phyloP scores from a whole-genome alignment of 805 yeast species.

The Candida endomychidarum region DNA sequence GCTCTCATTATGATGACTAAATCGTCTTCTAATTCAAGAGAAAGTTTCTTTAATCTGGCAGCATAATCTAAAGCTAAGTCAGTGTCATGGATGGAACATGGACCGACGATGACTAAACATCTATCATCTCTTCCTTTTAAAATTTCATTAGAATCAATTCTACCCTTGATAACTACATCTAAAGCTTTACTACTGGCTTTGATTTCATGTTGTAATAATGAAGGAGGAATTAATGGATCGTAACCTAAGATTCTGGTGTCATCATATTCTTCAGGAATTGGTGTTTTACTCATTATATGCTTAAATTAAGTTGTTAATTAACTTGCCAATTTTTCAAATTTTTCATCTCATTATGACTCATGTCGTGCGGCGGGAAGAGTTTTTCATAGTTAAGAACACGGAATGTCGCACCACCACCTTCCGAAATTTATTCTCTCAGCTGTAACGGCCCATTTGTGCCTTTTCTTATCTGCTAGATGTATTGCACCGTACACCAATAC shows the following conservation, averaged over 20 bases:
- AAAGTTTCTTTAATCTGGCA: slow-evolving; percentile 54
- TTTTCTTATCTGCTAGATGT: no score
- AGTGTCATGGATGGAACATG: slow-evolving; percentile 96
- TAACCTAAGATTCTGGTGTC: slow-evolving; percentile 84
- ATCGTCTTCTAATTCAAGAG: slow-evolving; percentile 68
- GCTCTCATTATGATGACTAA: slow-evolving; percentile 94
- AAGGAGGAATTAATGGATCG: slow-evolving; percentile 96
- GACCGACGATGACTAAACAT: slow-evolving; percentile 87
- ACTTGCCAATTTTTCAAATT: slow-evolving; percentile 4
- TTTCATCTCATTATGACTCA: slow-evolving; percentile 6
- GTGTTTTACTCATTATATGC: slow-evolving; percentile 40
- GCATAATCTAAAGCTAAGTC: slow-evolving; percentile 90
- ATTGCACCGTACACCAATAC: no score
- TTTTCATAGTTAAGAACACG: neutral
- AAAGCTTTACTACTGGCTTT: slow-evolving; percentile 63
- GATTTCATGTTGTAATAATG: slow-evolving; percentile 80
- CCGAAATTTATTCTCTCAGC: no score
- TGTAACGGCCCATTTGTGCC: no score
- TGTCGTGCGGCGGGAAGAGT: neutral
- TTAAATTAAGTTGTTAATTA: neutral
- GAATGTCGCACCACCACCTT: neutral
- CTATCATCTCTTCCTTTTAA: slow-evolving; percentile 85
- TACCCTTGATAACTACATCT: slow-evolving; percentile 67
- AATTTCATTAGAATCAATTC: slow-evolving; percentile 72
- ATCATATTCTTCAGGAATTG: slow-evolving; percentile 65